phyloP scores from a whole-genome alignment of 1,139 yeast genomes.

The Groenewaldozyma sp. region DNA sequence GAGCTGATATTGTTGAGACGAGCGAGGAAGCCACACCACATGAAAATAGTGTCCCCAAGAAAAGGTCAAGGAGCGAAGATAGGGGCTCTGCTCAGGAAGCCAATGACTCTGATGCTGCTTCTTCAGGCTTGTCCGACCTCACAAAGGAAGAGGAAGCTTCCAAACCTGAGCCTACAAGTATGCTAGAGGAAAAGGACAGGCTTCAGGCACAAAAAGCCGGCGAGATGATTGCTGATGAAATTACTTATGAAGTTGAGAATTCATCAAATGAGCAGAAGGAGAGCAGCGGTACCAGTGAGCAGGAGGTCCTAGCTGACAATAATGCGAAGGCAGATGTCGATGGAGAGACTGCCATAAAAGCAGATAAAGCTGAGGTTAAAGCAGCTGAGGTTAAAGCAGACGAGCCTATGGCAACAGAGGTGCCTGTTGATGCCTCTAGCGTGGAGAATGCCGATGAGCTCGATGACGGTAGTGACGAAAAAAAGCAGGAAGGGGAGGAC shows the following conservation, averaged over 20 bases:
- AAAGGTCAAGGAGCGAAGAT: neutral
- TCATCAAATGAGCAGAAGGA: neutral
- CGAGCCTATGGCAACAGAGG: neutral
- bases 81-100: neutral
- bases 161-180: too few relatives aligned
- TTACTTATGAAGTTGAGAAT: constrained; percentile 1
- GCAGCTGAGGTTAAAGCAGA: neutral
- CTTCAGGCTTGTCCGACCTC: neutral
- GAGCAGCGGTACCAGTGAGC: too few relatives aligned
- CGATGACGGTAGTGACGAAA: constrained; percentile 1
- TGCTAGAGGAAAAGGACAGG: neutral
- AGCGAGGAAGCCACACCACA: too few relatives aligned
- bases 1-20: constrained; percentile 1
- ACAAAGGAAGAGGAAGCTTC: too few relatives aligned
- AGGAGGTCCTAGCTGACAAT: too few relatives aligned
- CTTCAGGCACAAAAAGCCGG: neutral
- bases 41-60: neutral
- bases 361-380: neutral
- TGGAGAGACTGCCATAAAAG: too few relatives aligned
- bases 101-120: neutral
- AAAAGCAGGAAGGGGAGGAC: constrained; percentile 3
- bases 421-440: neutral
- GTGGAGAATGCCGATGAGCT: constrained; percentile 1
- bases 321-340: too few relatives aligned
- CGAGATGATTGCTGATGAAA: constrained; percentile 3